These are phyloP conservation scores for Raphanus raphanistrum DNA, from an alignment of 345 rosid genomes.

Conservation along the genomic window DNA sequence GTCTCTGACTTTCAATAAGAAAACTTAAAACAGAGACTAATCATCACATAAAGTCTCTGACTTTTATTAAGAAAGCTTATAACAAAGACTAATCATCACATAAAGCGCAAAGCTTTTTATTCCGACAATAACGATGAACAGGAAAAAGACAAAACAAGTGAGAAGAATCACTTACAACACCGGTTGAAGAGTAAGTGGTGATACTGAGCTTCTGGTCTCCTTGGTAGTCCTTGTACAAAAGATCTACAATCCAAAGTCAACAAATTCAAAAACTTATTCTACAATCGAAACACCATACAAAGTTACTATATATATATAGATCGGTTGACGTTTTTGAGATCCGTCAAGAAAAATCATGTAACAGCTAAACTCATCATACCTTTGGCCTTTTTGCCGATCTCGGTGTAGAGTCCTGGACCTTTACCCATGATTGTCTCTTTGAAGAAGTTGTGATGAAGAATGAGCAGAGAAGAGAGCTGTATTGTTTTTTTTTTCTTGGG, in stretches of 20 bases:
- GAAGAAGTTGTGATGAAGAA: not conserved
- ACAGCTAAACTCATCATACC: conserved; percentile 40
- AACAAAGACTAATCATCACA: not conserved
- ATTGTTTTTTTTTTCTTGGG: not conserved
- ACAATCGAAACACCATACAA: not conserved
- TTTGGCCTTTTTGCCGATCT: conserved; percentile 90
- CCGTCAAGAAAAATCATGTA: not conserved
- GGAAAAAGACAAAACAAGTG: not conserved
- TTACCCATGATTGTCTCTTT: conserved; percentile 53
- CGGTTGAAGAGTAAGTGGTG: conserved; percentile 77
- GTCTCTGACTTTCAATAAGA: too few relatives aligned
- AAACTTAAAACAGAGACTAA: too few relatives aligned
- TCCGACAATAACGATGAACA: not conserved
- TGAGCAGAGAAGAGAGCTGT: not conserved
- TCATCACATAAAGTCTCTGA: not conserved
- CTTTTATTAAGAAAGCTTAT: too few relatives aligned
- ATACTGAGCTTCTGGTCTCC: conserved; percentile 84
- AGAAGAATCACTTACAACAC: conserved; percentile 61
- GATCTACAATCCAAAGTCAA: conserved; percentile 44
- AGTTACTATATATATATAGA: not conserved
- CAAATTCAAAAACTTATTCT: not conserved
- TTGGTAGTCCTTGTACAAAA: conserved; percentile 90
- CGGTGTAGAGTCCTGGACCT: conserved; percentile 94
- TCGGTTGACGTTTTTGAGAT: conserved; percentile 20
- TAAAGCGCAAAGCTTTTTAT: not conserved